Evolutionary conservation across 805 yeast genomes (phyloP).

Genomic region (Cyberlindnera xylosilytica): DNA sequence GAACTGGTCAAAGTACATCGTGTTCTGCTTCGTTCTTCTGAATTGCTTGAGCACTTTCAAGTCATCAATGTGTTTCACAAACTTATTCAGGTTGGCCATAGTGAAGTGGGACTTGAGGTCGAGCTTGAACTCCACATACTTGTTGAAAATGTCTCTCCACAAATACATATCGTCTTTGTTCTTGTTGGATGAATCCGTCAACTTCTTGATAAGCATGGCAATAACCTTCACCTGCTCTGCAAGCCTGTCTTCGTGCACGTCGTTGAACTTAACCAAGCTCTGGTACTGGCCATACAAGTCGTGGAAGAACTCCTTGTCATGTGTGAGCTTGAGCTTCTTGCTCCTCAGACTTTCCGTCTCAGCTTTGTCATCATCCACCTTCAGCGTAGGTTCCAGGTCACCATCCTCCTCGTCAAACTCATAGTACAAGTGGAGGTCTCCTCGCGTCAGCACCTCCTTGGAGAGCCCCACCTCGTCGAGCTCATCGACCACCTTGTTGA

Average conservation of each 20-base stretch:
- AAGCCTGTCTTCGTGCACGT: conserved; percentile 43
- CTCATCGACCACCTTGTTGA: conserved; percentile 62
- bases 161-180: conserved; percentile 54
- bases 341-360: conserved; percentile 12
- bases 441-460: conserved; percentile 32
- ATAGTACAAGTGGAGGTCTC: conserved; percentile 15
- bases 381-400: conserved; percentile 9
- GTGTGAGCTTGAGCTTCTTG: conserved; percentile 8
- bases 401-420: conserved; percentile 16
- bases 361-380: conserved; percentile 11
- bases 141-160: conserved; percentile 68
- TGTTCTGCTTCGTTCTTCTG: conserved; percentile 43
- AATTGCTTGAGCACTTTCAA: conserved; percentile 36
- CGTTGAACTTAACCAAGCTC: conserved; percentile 35
- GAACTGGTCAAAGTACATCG: conserved; percentile 46
- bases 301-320: conserved; percentile 20
- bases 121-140: conserved; percentile 64
- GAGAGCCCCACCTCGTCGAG: conserved; percentile 56
- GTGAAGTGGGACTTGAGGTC: conserved; percentile 50
- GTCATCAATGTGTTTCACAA: conserved; percentile 37
- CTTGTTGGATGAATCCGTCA: conserved; percentile 23
- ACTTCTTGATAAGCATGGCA: conserved; percentile 31
- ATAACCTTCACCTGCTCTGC: conserved; percentile 10
- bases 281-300: conserved; percentile 16
- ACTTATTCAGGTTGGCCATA: conserved; percentile 44